Conservation (phyloP, 2,329 filamentous ascomycete species). For the Aspergillus niger region DNA sequence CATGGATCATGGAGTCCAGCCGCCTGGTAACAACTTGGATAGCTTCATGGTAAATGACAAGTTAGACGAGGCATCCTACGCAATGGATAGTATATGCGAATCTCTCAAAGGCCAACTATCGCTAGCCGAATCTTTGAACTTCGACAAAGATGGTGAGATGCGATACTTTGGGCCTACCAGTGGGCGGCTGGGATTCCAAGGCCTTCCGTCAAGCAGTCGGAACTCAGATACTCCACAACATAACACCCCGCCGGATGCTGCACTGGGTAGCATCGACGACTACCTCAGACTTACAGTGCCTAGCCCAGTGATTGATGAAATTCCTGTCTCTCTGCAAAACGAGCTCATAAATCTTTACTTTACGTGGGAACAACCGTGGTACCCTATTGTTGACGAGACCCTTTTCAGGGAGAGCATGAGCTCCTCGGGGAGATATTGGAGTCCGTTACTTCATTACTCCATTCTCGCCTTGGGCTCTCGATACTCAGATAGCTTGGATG, state of each 20-base stretch:
- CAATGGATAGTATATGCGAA: constrained; percentile 23
- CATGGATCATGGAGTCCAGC: constrained; percentile 22
- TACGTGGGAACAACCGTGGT: constrained; percentile 42
- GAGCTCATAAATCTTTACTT: constrained; percentile 41
- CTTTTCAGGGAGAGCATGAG: constrained; percentile 37
- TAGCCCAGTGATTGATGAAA: neutral
- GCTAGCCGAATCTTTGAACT: constrained; percentile 40
- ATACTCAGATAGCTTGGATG: constrained; percentile 35
- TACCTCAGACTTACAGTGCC: neutral
- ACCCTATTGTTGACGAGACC: constrained; percentile 38
- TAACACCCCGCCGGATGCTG: neutral
- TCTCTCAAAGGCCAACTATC: constrained; percentile 37
- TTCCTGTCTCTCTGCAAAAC: constrained; percentile 28
- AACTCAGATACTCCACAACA: neutral
- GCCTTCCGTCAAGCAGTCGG: constrained; percentile 12
- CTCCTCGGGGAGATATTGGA: constrained; percentile 33
- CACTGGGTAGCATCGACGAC: neutral
- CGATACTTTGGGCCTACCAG: constrained; percentile 42
- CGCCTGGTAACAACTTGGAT: neutral
- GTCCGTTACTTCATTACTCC: constrained; percentile 23
- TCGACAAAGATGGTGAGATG: constrained; percentile 39
- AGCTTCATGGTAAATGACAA: neutral
- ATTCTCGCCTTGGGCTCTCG: constrained; percentile 35
- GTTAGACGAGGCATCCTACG: constrained; percentile 7
- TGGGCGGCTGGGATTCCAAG: constrained; percentile 37